A percentile compares a stretch with the other conserved stretches of the same genome.
Conservation (phyloP, 1,284 basidiomycete genomes). For the Ustilago tritici region DNA sequence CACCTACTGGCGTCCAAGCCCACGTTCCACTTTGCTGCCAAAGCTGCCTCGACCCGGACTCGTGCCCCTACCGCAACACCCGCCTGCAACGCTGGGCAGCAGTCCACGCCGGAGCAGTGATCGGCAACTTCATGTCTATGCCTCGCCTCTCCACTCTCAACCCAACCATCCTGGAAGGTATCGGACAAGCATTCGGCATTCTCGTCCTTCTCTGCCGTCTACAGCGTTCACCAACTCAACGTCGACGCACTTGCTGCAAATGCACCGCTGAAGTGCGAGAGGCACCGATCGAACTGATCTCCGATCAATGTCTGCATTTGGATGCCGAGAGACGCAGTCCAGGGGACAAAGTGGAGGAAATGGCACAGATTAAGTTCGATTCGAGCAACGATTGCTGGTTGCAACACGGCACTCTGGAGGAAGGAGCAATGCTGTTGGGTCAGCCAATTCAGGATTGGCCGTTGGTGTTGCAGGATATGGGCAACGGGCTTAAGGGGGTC, state of each 20-base stretch:
- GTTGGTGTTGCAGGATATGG: conserved; percentile 51
- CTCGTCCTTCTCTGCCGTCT: conserved; percentile 45
- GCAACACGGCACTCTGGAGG: conserved; percentile 43
- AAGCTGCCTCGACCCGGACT: conserved; percentile 24
- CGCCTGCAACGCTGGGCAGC: conserved; percentile 44
- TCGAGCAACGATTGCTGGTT: conserved; percentile 37
- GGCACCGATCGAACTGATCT: conserved; percentile 27
- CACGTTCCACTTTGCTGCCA: conserved; percentile 31
- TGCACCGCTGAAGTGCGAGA: conserved; percentile 33
- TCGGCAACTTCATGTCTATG: conserved; percentile 48
- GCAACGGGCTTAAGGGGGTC: conserved; percentile 33
- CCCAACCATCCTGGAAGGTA: conserved; percentile 41
- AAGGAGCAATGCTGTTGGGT: conserved; percentile 39
- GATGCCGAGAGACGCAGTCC: conserved; percentile 36
- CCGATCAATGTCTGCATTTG: conserved; percentile 43
- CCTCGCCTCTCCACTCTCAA: conserved; percentile 42
- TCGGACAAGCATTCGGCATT: conserved; percentile 41
- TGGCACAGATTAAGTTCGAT: conserved; percentile 13
- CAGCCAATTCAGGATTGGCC: conserved; percentile 48
- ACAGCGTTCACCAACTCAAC: conserved; percentile 9
- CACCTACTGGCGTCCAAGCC: conserved; percentile 10
- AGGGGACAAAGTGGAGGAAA: neutral
- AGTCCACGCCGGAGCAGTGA: conserved; percentile 42
- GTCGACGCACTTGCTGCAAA: conserved; percentile 17
- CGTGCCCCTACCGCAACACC: conserved; percentile 38